phyloP scores from a whole-genome alignment of 2,329 filamentous ascomycete species.

The Colletotrichum brevisporum region DNA sequence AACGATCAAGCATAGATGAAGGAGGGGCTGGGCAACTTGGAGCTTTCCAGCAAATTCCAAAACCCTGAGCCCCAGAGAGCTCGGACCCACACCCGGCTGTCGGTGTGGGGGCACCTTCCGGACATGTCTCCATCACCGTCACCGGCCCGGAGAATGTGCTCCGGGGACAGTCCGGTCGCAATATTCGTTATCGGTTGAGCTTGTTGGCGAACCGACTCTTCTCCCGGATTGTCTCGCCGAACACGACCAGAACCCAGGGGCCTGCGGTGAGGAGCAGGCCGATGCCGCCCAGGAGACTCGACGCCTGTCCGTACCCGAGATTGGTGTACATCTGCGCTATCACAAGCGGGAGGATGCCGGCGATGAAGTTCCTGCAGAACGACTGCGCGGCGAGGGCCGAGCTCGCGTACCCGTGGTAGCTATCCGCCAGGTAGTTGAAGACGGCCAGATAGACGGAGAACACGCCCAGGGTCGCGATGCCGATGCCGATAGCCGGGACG shows the following conservation, averaged over 20 bases:
- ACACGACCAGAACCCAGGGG: constrained; percentile 86
- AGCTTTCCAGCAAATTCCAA: constrained; percentile 41
- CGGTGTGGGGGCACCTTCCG: background rate
- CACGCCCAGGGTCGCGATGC: constrained; percentile 72
- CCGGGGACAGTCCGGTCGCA: too few species aligned
- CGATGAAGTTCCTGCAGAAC: constrained; percentile 88
- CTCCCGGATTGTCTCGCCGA: constrained; percentile 80
- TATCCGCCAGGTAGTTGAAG: constrained; percentile 67
- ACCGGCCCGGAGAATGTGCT: too few species aligned
- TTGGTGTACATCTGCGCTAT: constrained; percentile 79
- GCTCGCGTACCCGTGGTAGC: constrained; percentile 53
- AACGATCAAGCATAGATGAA: background rate
- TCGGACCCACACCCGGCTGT: constrained; percentile 18
- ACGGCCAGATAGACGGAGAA: constrained; percentile 69
- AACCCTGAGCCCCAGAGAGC: constrained; percentile 16
- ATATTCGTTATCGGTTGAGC: background rate
- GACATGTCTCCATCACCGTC: too few species aligned
- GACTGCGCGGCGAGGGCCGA: constrained; percentile 88
- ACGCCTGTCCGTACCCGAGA: constrained; percentile 78
- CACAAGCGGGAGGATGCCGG: constrained; percentile 84
- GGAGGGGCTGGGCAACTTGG: constrained; percentile 22
- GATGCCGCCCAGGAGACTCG: constrained; percentile 82
- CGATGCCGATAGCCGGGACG: constrained; percentile 68
- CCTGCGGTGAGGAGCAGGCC: constrained; percentile 79
- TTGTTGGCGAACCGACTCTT: constrained; percentile 80